Percentiles rank a stretch among this genome's conserved stretches.
Evolutionary conservation across 2,329 filamentous ascomycete species (phyloP).

Genomic region (Penicillium brevicompactum): DNA sequence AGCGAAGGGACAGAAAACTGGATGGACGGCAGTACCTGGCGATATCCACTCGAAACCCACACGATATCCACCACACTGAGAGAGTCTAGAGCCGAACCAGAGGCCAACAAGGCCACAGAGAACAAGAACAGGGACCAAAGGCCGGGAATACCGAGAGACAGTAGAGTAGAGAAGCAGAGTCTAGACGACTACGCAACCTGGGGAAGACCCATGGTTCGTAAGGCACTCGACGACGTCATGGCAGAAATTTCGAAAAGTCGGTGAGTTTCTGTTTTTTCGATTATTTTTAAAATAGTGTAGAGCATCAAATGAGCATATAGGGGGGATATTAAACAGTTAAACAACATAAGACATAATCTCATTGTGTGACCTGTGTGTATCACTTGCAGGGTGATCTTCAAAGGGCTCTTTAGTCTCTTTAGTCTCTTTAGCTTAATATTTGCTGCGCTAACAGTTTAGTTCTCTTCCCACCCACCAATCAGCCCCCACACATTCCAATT

Average conservation of each 20-base stretch:
- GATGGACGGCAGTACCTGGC: constrained; percentile 2
- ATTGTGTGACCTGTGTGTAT: no score
- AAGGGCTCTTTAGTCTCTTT: no score
- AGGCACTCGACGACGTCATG: constrained; percentile 3
- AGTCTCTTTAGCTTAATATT: no score
- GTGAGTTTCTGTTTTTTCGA: not conserved
- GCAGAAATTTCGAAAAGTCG: constrained; percentile 3
- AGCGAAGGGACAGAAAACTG: not conserved
- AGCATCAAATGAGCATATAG: no score
- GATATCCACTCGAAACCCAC: not conserved
- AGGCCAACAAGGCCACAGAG: not conserved
- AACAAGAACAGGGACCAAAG: not conserved
- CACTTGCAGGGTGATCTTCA: no score
- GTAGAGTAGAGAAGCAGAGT: not conserved
- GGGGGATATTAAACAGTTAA: no score
- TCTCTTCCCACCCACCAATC: not conserved
- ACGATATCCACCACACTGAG: not conserved
- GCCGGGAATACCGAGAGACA: not conserved
- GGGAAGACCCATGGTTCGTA: constrained; percentile 1
- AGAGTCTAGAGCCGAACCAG: not conserved
- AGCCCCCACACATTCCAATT: not conserved
- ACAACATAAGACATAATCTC: no score
- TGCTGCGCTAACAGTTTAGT: not conserved
- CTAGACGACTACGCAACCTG: not conserved
- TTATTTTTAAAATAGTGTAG: no score